Conservation (phyloP, 305 asterid genomes). For the Fraxinus angustifolia region DNA sequence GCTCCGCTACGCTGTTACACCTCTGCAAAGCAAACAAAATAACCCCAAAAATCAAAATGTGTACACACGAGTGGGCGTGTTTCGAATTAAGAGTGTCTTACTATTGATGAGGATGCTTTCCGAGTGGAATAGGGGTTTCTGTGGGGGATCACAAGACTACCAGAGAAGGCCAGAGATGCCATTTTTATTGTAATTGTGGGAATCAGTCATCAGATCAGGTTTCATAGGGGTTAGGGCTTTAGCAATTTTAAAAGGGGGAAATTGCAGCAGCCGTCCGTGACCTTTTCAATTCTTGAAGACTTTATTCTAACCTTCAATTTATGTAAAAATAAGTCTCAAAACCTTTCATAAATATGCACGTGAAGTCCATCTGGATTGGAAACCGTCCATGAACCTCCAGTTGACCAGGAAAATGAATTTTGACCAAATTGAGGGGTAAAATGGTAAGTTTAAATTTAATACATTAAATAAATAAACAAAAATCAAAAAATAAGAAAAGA, state of each 20-base stretch:
- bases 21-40: conserved; percentile 30
- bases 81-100: conserved; percentile 25
- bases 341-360: too few relatives aligned
- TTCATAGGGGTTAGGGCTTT: conserved; percentile 35
- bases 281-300: too few relatives aligned
- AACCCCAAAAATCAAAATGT: conserved; percentile 5
- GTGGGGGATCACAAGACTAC: conserved; percentile 32
- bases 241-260: neutral
- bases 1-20: conserved; percentile 46
- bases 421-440: too few relatives aligned
- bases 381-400: too few relatives aligned
- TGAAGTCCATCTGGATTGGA: too few relatives aligned
- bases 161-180: conserved; percentile 55
- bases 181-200: conserved; percentile 25
- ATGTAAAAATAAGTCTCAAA: too few relatives aligned
- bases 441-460: too few relatives aligned
- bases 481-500: too few relatives aligned
- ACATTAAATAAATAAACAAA: too few relatives aligned
- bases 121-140: conserved; percentile 19
- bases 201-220: neutral
- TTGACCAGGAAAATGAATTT: too few relatives aligned
- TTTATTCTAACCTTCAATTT: too few relatives aligned
- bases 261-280: too few relatives aligned
- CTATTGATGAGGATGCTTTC: conserved; percentile 28
- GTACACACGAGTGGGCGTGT: neutral